Percentiles rank a stretch among this genome's conserved stretches.
phyloP scores from a whole-genome alignment of 768 basidiomycete genomes.

The Hypholoma fasciculare region DNA sequence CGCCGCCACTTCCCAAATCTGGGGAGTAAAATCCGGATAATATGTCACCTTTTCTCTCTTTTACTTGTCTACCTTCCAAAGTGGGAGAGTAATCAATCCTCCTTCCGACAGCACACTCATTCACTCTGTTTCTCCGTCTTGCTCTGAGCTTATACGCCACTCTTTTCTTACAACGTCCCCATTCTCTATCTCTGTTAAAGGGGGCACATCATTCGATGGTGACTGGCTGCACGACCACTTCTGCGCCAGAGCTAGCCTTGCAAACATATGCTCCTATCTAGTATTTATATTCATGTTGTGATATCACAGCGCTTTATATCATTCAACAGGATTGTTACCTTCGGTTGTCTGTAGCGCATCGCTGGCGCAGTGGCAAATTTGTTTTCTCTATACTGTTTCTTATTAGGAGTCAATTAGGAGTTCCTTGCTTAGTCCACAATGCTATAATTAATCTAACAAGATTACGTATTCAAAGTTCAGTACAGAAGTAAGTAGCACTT shows the following conservation, averaged over 20 bases:
- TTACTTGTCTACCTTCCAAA: not conserved
- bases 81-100: no score
- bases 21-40: conserved; percentile 5
- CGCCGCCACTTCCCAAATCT: conserved; percentile 35
- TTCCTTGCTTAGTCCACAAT: not conserved
- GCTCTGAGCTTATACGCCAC: no score
- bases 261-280: not conserved
- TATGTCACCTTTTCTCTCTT: conserved; percentile 11
- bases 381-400: not conserved
- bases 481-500: no score
- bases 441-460: no score
- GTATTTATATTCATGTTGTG: conserved; percentile 7
- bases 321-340: not conserved
- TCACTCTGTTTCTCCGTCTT: no score
- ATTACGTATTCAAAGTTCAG: no score
- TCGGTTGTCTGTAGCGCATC: not conserved
- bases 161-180: no score
- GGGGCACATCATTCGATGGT: not conserved
- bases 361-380: no score
- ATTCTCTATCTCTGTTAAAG: not conserved
- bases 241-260: not conserved
- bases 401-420: not conserved
- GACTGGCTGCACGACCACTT: not conserved
- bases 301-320: not conserved
- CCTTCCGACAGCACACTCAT: no score